These are phyloP conservation scores for Calonectria pauciramosa DNA, from an alignment of 2,329 filamentous ascomycete genomes.

Conservation along the genomic window DNA sequence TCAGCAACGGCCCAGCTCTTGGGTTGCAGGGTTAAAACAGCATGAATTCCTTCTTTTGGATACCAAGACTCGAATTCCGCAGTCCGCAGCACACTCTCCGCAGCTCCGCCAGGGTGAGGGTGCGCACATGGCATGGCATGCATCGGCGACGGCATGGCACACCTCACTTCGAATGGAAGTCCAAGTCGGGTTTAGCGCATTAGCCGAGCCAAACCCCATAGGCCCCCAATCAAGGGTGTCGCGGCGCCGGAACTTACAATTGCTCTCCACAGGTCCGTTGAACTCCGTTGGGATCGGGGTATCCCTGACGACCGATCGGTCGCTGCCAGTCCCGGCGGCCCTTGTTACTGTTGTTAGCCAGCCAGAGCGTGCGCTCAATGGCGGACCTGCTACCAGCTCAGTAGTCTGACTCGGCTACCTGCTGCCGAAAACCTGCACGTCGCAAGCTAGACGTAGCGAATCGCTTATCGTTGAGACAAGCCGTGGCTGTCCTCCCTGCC, in stretches of 20 bases:
- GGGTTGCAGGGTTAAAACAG: not conserved
- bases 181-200: constrained; percentile 19
- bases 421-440: constrained; percentile 29
- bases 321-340: not conserved
- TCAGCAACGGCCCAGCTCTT: not conserved
- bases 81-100: not conserved
- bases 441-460: constrained; percentile 33
- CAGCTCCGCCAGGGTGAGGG: not conserved
- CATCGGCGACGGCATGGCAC: not conserved
- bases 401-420: not conserved
- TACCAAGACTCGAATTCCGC: not conserved
- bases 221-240: constrained; percentile 9
- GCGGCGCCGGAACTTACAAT: constrained; percentile 33
- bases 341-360: not conserved
- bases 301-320: constrained; percentile 37
- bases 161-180: constrained; percentile 16
- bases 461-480: constrained; percentile 39
- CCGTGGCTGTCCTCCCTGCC: constrained; percentile 30
- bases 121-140: not conserved
- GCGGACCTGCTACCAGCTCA: not conserved
- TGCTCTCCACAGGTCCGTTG: constrained; percentile 12
- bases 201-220: not conserved
- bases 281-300: constrained; percentile 40
- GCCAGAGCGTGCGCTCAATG: not conserved
- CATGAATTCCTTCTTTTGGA: not conserved